These are phyloP conservation scores for Inonotus obliquus DNA, from an alignment of 1,284 basidiomycete species.

Conservation along the genomic window DNA sequence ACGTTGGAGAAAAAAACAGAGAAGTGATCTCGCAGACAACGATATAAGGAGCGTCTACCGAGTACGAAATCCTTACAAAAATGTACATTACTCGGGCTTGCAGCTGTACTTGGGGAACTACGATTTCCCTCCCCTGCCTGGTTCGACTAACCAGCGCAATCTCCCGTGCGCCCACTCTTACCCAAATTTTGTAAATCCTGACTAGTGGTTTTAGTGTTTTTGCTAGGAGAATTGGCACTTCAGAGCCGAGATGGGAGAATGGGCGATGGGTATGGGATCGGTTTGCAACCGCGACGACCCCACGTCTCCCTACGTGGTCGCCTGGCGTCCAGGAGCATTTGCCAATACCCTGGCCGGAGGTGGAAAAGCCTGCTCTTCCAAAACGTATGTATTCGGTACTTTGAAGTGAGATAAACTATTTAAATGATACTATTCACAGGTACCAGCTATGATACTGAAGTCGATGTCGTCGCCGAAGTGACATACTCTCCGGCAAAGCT, in stretches of 20 bases:
- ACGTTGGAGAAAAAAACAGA: neutral
- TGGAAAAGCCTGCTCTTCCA: constrained; percentile 35
- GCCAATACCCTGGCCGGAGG: constrained; percentile 65
- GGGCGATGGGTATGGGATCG: constrained; percentile 60
- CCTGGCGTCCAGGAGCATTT: constrained; percentile 34
- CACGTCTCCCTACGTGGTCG: constrained; percentile 45
- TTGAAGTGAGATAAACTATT: neutral
- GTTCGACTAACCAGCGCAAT: constrained; percentile 34
- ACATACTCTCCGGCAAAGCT: constrained; percentile 14
- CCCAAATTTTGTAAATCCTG: neutral
- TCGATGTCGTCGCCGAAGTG: constrained; percentile 7
- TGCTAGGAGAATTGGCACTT: constrained; percentile 61
- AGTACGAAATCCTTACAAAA: constrained; percentile 29
- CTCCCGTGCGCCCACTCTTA: constrained; percentile 39
- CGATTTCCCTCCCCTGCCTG: constrained; percentile 47
- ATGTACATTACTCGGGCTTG: constrained; percentile 72
- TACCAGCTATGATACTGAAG: constrained; percentile 15
- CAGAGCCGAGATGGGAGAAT: constrained; percentile 53
- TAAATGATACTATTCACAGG: neutral
- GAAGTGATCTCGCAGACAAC: constrained; percentile 2
- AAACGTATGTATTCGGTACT: constrained; percentile 39
- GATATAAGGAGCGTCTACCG: constrained; percentile 10
- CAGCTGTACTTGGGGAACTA: constrained; percentile 69
- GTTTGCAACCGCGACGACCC: constrained; percentile 58
- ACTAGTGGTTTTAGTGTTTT: constrained; percentile 51